Percentiles rank a stretch among this genome's conserved stretches.
phyloP scores from a whole-genome alignment of 805 yeast species.

The Grigorovia humatica region DNA sequence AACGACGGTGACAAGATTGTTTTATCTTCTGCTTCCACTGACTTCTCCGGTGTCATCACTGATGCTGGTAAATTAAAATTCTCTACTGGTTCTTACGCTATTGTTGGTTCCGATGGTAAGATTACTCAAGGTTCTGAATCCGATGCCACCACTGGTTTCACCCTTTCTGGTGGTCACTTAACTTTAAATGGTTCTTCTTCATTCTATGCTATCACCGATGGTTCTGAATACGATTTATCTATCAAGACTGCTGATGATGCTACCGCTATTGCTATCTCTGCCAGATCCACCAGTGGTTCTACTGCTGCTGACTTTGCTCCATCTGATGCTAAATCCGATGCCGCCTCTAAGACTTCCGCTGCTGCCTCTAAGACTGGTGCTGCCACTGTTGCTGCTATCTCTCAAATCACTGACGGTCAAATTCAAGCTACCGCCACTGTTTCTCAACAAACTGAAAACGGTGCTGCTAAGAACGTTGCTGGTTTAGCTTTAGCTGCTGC shows the following conservation, averaged over 20 bases:
- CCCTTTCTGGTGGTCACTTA: slow-evolving; percentile 32
- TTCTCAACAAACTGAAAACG: background rate
- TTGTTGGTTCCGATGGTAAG: slow-evolving; percentile 18
- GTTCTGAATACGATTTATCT: slow-evolving; percentile 19
- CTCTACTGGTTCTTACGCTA: slow-evolving; percentile 24
- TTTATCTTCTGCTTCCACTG: slow-evolving; percentile 10
- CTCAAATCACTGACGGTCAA: slow-evolving; percentile 3
- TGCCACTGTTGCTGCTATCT: slow-evolving; percentile 1
- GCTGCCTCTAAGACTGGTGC: slow-evolving; percentile 2
- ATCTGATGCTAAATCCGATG: slow-evolving; percentile 11
- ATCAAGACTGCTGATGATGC: slow-evolving; percentile 17
- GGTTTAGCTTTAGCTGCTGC: slow-evolving; percentile 24
- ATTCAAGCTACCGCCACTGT: slow-evolving; percentile 6
- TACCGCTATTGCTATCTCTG: slow-evolving; percentile 14
- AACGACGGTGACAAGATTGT: slow-evolving; percentile 12
- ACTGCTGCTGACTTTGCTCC: slow-evolving; percentile 7
- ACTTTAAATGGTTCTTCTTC: slow-evolving; percentile 25
- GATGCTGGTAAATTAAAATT: slow-evolving; percentile 28
- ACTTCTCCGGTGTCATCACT: slow-evolving; percentile 18
- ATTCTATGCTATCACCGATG: slow-evolving; percentile 32
- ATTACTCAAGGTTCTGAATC: slow-evolving; percentile 15
- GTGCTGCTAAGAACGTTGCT: slow-evolving; percentile 13
- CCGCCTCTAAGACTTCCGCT: background rate
- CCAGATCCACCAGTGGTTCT: slow-evolving; percentile 3
- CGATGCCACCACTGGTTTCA: slow-evolving; percentile 29